These are phyloP conservation scores for Aureobasidium mangrovei DNA, from an alignment of 2,329 filamentous ascomycete genomes.

Conservation along the genomic window DNA sequence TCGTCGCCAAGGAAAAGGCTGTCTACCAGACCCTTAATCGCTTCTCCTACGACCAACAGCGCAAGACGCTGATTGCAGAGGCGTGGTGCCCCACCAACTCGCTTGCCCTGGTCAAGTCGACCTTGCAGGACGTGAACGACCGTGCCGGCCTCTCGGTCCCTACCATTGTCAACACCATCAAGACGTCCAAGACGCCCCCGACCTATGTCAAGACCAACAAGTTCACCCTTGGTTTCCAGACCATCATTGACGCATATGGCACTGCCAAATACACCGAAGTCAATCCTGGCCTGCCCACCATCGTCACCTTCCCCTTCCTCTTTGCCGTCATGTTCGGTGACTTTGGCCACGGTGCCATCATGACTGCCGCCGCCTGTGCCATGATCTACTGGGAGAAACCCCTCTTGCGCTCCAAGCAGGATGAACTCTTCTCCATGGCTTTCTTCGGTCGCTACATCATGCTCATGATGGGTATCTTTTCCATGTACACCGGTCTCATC, in stretches of 20 bases:
- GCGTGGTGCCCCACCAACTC: conserved; percentile 95
- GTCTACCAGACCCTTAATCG: conserved; percentile 92
- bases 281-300: conserved; percentile 89
- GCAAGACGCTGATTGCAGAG: conserved; percentile 94
- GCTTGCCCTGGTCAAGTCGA: conserved; percentile 79
- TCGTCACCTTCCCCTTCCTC: conserved; percentile 97
- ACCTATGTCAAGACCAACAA: conserved; percentile 98
- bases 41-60: conserved; percentile 91
- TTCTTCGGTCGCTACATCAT: conserved; percentile 99
- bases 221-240: conserved; percentile 96
- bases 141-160: conserved; percentile 92
- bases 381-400: conserved; percentile 98
- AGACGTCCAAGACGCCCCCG: conserved; percentile 92
- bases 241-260: conserved; percentile 97
- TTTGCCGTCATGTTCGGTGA: conserved; percentile 99
- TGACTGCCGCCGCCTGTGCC: conserved; percentile 70
- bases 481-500: conserved; percentile 90
- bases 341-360: conserved; percentile 84
- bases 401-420: conserved; percentile 74
- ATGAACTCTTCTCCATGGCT: conserved; percentile 96
- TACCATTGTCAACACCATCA: conserved; percentile 96
- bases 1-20: conserved; percentile 96
- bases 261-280: conserved; percentile 96
- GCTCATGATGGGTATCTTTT: conserved; percentile 95
- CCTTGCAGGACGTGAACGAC: conserved; percentile 93